Evolutionary conservation across 2,329 filamentous ascomycete species (phyloP).

Genomic region (Claviceps paspali): DNA sequence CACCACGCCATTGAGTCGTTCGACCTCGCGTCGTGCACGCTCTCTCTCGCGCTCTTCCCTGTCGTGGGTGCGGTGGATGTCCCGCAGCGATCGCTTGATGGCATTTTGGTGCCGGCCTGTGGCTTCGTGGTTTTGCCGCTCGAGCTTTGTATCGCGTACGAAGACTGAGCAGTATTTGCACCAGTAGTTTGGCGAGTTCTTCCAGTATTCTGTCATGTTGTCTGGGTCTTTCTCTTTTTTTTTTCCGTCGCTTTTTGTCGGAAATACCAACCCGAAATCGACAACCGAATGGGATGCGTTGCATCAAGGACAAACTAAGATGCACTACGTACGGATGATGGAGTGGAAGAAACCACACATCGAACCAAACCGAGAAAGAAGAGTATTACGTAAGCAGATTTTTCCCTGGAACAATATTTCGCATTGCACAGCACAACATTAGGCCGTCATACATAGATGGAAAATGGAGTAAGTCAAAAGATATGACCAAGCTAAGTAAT

Average conservation of each 20-base stretch:
- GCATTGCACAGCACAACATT: no score
- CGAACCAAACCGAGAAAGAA: no score
- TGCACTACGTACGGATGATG: no score
- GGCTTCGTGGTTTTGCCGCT: constrained; percentile 77
- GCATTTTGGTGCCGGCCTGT: constrained; percentile 72
- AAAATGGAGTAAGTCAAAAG: no score
- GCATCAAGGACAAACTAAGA: no score
- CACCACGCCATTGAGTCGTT: constrained; percentile 69
- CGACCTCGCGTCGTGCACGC: constrained; percentile 68
- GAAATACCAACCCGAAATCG: no score
- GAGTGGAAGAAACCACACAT: no score
- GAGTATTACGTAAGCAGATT: no score
- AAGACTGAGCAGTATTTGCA: constrained; percentile 91
- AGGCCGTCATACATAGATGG: no score
- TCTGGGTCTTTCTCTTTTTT: background rate
- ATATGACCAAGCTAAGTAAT: no score
- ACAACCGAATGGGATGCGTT: no score
- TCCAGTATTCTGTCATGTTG: constrained; percentile 96
- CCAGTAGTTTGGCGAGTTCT: constrained; percentile 94
- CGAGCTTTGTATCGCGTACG: constrained; percentile 84
- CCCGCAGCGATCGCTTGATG: constrained; percentile 78
- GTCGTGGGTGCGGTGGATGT: constrained; percentile 75
- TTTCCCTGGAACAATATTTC: no score
- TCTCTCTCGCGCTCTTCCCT: constrained; percentile 69
- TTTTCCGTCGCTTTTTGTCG: background rate